Evolutionary conservation across 345 rosid species (phyloP).

Genomic region (Trapa incisa): DNA sequence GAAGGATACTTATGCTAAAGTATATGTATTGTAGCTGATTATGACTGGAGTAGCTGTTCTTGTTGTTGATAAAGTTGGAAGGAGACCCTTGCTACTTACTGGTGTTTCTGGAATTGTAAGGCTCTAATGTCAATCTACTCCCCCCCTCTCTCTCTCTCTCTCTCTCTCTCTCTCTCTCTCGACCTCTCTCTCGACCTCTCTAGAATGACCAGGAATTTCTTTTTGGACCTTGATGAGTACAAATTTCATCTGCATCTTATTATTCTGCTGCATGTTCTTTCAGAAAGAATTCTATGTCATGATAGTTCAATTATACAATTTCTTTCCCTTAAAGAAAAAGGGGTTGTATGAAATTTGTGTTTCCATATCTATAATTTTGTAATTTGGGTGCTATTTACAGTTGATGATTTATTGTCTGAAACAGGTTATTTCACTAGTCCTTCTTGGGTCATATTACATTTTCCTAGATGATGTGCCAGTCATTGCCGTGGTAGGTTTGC

Average conservation of each 20-base stretch:
- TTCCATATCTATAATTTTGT: not conserved
- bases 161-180: not conserved
- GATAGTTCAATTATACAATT: not conserved
- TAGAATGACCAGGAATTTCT: no score
- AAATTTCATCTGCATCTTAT: slow-evolving; percentile 1
- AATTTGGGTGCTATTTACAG: slow-evolving; percentile 3
- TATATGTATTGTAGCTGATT: slow-evolving; percentile 38
- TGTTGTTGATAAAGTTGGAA: slow-evolving; percentile 79
- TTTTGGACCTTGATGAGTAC: not conserved
- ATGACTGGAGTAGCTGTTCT: slow-evolving; percentile 88
- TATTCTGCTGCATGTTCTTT: not conserved
- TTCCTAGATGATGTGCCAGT: slow-evolving; percentile 52
- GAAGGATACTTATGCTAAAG: no score
- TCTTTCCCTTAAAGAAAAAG: not conserved
- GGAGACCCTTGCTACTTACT: slow-evolving; percentile 80
- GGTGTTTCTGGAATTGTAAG: slow-evolving; percentile 89
- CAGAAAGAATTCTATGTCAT: not conserved
- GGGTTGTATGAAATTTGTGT: not conserved
- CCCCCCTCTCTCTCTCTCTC: not conserved
- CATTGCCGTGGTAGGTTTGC: slow-evolving; percentile 69
- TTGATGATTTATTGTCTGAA: slow-evolving; percentile 9
- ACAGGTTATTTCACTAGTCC: slow-evolving; percentile 74
- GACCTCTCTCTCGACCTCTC: not conserved
- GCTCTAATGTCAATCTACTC: slow-evolving; percentile 2
- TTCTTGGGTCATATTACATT: slow-evolving; percentile 81